A percentile compares a stretch with the other conserved stretches of the same genome.
These are phyloP conservation scores for Aechmea fasciata DNA, from an alignment of 176 grass and related monocot genomes.

Conservation along the genomic window DNA sequence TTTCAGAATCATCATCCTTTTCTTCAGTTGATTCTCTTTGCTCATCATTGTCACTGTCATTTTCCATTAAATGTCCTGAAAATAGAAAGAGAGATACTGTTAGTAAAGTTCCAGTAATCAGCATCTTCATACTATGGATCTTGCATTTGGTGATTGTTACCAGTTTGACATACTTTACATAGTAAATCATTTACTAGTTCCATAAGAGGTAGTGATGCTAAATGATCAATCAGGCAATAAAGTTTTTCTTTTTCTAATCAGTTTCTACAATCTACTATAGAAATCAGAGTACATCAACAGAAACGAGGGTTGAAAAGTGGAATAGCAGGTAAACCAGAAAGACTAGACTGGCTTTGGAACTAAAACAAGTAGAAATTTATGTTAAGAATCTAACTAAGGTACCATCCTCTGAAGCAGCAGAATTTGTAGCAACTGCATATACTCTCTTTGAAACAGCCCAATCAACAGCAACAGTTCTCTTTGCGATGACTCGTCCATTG, in stretches of 20 bases:
- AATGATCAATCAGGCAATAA: not conserved
- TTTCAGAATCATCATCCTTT: conserved; percentile 31
- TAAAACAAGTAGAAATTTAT: too few relatives aligned
- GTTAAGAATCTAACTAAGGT: not conserved
- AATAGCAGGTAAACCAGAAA: too few relatives aligned
- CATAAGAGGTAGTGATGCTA: not conserved
- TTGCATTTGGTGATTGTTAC: too few relatives aligned
- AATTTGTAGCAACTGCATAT: conserved; percentile 59
- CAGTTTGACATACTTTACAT: too few relatives aligned
- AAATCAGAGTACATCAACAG: too few relatives aligned
- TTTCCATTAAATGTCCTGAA: conserved; percentile 35
- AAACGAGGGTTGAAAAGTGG: too few relatives aligned
- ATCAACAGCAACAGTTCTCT: conserved; percentile 92
- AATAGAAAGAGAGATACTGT: conserved; percentile 18
- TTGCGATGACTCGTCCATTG: conserved; percentile 65
- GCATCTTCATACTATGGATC: too few relatives aligned
- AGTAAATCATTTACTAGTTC: not conserved
- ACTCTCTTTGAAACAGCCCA: conserved; percentile 89
- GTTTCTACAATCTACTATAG: not conserved
- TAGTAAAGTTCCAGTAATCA: not conserved
- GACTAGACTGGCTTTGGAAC: too few relatives aligned
- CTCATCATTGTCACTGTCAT: conserved; percentile 41
- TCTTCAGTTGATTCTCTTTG: conserved; percentile 32
- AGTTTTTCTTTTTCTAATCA: not conserved
- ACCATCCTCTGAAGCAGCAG: conserved; percentile 44